Conservation (phyloP, 257 asterid genomes). For the Solanum ossicruentum region DNA sequence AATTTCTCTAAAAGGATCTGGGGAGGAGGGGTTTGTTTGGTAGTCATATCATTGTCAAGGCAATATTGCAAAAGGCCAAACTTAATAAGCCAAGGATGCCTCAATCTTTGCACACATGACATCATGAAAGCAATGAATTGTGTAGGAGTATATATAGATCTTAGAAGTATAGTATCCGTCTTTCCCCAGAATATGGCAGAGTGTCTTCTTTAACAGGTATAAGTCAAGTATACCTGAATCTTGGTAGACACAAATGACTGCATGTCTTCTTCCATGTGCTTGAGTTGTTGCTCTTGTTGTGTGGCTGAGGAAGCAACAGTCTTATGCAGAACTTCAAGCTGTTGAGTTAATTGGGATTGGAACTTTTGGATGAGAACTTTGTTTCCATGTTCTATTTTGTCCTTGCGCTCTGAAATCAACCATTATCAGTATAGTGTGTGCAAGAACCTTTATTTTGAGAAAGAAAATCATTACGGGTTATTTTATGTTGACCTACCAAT, state of each 20-base stretch:
- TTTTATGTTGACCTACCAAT: slow-evolving; percentile 44
- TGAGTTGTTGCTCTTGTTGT: slow-evolving; percentile 77
- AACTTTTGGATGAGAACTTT: slow-evolving; percentile 65
- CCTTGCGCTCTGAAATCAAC: slow-evolving; percentile 68
- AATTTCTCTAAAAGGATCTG: neutral
- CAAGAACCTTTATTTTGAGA: neutral
- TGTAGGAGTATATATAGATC: neutral
- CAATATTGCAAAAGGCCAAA: neutral
- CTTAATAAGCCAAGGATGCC: neutral
- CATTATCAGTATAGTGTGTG: neutral
- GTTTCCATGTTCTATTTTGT: slow-evolving; percentile 84
- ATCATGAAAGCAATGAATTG: neutral
- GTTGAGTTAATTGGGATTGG: slow-evolving; percentile 76
- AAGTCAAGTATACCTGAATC: slow-evolving; percentile 41
- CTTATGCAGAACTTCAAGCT: slow-evolving; percentile 77
- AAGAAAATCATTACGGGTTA: neutral
- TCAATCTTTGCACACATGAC: neutral
- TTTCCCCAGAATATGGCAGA: neutral
- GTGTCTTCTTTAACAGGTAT: neutral
- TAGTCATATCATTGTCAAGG: neutral
- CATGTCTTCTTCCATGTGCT: slow-evolving; percentile 96
- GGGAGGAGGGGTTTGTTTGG: neutral
- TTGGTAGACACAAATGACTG: slow-evolving; percentile 80
- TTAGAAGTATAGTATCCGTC: neutral
- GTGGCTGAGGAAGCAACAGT: slow-evolving; percentile 79